A percentile compares a stretch with the other conserved stretches of the same genome.
phyloP scores from a whole-genome alignment of 169 alveolate genomes.

The Plasmodium chabaudi region DNA sequence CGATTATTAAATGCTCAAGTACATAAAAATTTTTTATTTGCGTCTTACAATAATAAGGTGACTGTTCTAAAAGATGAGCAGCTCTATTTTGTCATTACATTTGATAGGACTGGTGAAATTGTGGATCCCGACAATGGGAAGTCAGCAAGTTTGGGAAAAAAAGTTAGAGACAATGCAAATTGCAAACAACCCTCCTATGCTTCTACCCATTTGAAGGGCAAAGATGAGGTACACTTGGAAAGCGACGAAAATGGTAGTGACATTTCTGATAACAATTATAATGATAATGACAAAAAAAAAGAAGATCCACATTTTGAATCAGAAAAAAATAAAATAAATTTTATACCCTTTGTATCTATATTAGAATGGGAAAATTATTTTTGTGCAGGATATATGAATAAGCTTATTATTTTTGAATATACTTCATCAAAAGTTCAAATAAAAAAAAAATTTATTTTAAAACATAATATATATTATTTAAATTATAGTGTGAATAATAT shows the following conservation, averaged over 20 bases:
- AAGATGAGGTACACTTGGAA: too few relatives aligned
- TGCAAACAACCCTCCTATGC: too few relatives aligned
- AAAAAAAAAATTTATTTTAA: constrained; percentile 4
- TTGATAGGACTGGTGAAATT: constrained; percentile 9
- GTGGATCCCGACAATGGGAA: background rate
- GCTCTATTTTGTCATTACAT: constrained; percentile 4
- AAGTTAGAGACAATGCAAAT: too few relatives aligned
- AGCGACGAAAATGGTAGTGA: too few relatives aligned
- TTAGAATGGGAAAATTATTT: constrained; percentile 31
- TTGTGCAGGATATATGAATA: constrained; percentile 24
- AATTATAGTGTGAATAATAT: constrained; percentile 17
- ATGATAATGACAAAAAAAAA: too few relatives aligned
- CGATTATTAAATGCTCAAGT: constrained; percentile 3
- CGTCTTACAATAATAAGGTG: constrained; percentile 17
- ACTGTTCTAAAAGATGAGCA: constrained; percentile 10
- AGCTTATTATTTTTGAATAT: constrained; percentile 8
- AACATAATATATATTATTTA: constrained; percentile 10
- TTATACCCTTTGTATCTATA: constrained; percentile 25
- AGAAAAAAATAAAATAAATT: background rate
- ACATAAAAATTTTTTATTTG: constrained; percentile 5
- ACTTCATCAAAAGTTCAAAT: background rate
- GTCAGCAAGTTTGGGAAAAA: background rate
- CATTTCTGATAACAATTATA: too few relatives aligned
- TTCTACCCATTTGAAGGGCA: too few relatives aligned
- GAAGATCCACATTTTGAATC: too few relatives aligned